phyloP scores from a whole-genome alignment of 164 flowering plant genomes.

The Vitis amurensis region DNA sequence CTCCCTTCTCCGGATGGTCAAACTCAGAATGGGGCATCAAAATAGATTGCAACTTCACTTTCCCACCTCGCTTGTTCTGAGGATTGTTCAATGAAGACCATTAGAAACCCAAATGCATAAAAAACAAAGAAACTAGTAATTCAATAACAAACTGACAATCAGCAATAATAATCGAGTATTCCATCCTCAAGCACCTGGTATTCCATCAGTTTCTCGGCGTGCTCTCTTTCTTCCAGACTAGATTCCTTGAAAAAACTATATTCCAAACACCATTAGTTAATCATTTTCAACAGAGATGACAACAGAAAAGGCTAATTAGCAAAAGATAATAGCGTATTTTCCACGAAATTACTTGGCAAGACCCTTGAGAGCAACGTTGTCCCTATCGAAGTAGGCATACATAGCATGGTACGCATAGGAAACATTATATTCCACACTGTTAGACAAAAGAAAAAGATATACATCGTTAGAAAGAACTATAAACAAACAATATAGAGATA shows the following conservation, averaged over 20 bases:
- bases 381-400: slow-evolving; percentile 95
- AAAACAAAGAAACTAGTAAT: not conserved
- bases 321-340: not conserved
- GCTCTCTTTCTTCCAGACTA: slow-evolving; percentile 81
- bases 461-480: not conserved
- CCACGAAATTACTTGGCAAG: slow-evolving; percentile 65
- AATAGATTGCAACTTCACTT: slow-evolving; percentile 72
- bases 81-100: not conserved
- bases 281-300: not conserved
- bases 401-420: slow-evolving; percentile 92
- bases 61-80: slow-evolving; percentile 91
- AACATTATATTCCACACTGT: slow-evolving; percentile 94
- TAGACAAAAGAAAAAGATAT: not conserved
- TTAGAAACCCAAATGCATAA: not conserved
- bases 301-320: not conserved
- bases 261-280: slow-evolving; percentile 1
- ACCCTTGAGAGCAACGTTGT: slow-evolving; percentile 91
- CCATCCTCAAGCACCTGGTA: slow-evolving; percentile 67
- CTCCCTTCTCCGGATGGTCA: slow-evolving; percentile 84
- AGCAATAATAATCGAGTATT: not conserved
- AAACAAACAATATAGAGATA: slow-evolving; percentile 1
- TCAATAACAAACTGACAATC: not conserved
- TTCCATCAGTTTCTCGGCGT: slow-evolving; percentile 91
- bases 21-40: slow-evolving; percentile 74
- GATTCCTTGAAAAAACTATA: slow-evolving; percentile 91